phyloP scores from a whole-genome alignment of 495 filamentous ascomycete species.

The Amphirosellinia nigrospora region DNA sequence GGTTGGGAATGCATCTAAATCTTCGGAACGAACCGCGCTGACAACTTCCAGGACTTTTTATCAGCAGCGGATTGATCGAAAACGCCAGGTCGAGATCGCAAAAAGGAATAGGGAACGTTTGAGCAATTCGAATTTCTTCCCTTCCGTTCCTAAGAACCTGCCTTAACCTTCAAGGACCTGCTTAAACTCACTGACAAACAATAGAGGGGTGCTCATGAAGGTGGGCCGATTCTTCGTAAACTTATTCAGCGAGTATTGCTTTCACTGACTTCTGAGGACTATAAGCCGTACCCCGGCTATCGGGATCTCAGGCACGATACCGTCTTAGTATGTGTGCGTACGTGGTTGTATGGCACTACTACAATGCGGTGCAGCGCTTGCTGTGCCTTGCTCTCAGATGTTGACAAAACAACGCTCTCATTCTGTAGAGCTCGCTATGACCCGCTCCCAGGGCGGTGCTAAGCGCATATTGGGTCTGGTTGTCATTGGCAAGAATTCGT shows the following conservation, averaged over 20 bases:
- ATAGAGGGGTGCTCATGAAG: not conserved
- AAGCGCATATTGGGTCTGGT: not conserved
- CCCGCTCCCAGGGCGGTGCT: not conserved
- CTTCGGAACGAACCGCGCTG: conserved; percentile 22
- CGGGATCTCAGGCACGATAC: not conserved
- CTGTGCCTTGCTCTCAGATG: not conserved
- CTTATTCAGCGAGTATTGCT: not conserved
- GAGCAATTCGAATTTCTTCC: conserved; percentile 78
- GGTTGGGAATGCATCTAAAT: conserved; percentile 57
- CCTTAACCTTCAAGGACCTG: conserved; percentile 46
- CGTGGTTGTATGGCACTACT: not conserved
- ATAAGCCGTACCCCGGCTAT: not conserved
- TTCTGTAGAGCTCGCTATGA: not conserved
- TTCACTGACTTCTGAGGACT: not conserved
- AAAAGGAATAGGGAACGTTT: conserved; percentile 83
- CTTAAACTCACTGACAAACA: not conserved
- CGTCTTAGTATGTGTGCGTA: not conserved
- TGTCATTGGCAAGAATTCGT: conserved; percentile 3
- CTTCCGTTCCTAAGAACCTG: conserved; percentile 76
- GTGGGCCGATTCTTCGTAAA: not conserved
- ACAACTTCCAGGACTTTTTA: conserved; percentile 74
- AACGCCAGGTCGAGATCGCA: conserved; percentile 78
- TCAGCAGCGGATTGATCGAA: conserved; percentile 79
- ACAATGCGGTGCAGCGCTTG: not conserved
- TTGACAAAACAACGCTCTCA: not conserved